A percentile compares a stretch with the other conserved stretches of the same genome.
phyloP scores from a whole-genome alignment of 192 early-diverging fungal species.

The Backusella luteola region DNA sequence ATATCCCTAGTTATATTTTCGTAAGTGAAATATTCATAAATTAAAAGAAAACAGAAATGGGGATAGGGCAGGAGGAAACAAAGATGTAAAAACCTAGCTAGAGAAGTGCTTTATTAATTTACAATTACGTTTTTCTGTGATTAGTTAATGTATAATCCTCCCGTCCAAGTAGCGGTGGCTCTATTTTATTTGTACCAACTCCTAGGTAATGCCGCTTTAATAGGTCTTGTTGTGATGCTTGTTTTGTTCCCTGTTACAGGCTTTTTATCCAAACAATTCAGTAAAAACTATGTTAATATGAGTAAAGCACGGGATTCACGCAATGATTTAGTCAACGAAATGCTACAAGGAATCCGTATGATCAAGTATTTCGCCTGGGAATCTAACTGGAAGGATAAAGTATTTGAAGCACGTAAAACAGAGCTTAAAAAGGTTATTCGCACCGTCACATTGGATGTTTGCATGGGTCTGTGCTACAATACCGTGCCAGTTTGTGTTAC shows the following conservation, averaged over 20 bases:
- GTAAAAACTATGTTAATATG: conserved; percentile 48
- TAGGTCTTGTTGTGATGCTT: conserved; percentile 69
- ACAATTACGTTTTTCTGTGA: background rate
- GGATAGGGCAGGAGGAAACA: background rate
- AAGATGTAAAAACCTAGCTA: background rate
- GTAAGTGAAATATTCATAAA: conserved; percentile 24
- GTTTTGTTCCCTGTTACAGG: conserved; percentile 59
- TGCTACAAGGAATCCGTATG: conserved; percentile 74
- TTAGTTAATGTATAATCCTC: conserved; percentile 51
- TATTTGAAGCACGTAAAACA: conserved; percentile 45
- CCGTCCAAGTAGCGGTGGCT: conserved; percentile 64
- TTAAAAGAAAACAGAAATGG: background rate
- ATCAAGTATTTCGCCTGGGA: conserved; percentile 91
- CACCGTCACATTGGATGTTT: conserved; percentile 13
- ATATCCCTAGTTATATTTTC: conserved; percentile 54
- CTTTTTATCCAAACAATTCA: conserved; percentile 49
- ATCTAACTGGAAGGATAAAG: conserved; percentile 61
- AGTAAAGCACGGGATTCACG: conserved; percentile 71
- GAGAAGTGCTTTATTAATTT: background rate
- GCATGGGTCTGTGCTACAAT: conserved; percentile 40
- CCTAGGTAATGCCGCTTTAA: conserved; percentile 73
- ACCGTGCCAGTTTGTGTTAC: conserved; percentile 52
- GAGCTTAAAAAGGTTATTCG: conserved; percentile 23
- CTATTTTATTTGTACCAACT: conserved; percentile 65
- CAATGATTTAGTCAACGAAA: conserved; percentile 75